Base-by-base conservation (phyloP, 306 rosid species). In the Oxytropis ochrocephala region DNA sequence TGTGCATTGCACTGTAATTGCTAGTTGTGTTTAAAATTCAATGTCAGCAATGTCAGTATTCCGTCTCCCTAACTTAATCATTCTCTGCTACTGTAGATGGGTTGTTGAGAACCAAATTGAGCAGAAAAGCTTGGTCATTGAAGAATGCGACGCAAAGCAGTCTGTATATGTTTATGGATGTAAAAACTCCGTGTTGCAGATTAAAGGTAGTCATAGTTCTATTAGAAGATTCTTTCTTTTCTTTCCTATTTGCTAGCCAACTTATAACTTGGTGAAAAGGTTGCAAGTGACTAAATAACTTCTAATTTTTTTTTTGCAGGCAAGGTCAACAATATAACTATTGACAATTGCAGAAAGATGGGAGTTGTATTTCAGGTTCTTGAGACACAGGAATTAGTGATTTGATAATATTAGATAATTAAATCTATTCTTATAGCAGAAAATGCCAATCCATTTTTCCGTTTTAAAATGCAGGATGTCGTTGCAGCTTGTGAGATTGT, bases 401-500 rank as follows among this genome's bases (percentile, higher is more conserved):
- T 32, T 48, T 36, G 8, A 72, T 71, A n/a, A 46, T 58, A 41
- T 66, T 57, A 70, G 39, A 62, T 55, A 16, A 55, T 56, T 21
- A 27, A 78, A 61, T 67, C 70, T 58, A 66, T 78, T 60, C 61
- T 67, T 72, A 11, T 77, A 57, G 64, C 35, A 36, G 59, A 62
- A 39, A 41, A 41, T 39, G 53, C 44, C 8, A 51, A 49, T 30
- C 82, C 52, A 63, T 74, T 41, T 62, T 61, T 33, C 36, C 24
- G 54, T 53, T 69, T 67, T 64, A 19, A 63, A 78, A 75, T 74
- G 78, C 82, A 94, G 99, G 97, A 95, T 81, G 99, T 91, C 72
- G 99, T 95, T 79, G 97, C 99, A 78, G 99, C 99, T 71, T 95
- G 54, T 89, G 99, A 95, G 86, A 75, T 95, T 42, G 99, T 95